Conservation (phyloP, 2,329 filamentous ascomycete genomes). For the Rutstroemia sydowiana region DNA sequence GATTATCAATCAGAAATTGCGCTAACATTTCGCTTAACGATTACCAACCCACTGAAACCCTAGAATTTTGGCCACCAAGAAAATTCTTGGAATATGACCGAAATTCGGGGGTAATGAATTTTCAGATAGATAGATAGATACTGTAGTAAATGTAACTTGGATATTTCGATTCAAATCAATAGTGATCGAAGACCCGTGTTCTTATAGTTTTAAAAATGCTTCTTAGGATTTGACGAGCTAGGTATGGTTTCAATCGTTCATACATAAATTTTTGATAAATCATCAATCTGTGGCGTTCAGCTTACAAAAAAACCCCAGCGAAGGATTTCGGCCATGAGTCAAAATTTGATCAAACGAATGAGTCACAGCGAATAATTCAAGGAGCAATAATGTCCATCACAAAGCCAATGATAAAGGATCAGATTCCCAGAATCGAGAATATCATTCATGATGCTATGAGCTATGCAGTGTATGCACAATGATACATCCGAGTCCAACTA, state of each 20-base stretch:
- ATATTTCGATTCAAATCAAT: too few species aligned
- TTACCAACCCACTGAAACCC: slow-evolving; percentile 3
- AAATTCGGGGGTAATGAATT: slow-evolving; percentile 1
- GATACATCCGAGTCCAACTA: slow-evolving; percentile 3
- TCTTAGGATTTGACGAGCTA: too few species aligned
- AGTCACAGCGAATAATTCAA: neutral
- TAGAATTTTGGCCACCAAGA: slow-evolving; percentile 7
- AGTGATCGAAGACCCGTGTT: too few species aligned
- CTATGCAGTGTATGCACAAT: slow-evolving; percentile 10
- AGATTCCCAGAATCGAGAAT: slow-evolving; percentile 13
- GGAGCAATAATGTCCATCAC: neutral
- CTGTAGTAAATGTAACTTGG: neutral
- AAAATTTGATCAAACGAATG: neutral
- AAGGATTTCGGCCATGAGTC: neutral
- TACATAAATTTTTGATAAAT: too few species aligned
- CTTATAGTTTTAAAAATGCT: too few species aligned
- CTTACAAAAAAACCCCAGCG: neutral
- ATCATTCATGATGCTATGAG: slow-evolving; percentile 23
- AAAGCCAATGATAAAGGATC: neutral
- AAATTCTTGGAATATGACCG: slow-evolving; percentile 11
- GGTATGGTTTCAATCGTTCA: too few species aligned
- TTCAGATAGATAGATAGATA: neutral
- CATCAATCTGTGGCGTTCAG: neutral
- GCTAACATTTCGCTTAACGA: neutral
- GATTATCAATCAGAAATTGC: neutral